Conservation (phyloP, 2,329 filamentous ascomycete species). For the Escovopsis weberi region DNA sequence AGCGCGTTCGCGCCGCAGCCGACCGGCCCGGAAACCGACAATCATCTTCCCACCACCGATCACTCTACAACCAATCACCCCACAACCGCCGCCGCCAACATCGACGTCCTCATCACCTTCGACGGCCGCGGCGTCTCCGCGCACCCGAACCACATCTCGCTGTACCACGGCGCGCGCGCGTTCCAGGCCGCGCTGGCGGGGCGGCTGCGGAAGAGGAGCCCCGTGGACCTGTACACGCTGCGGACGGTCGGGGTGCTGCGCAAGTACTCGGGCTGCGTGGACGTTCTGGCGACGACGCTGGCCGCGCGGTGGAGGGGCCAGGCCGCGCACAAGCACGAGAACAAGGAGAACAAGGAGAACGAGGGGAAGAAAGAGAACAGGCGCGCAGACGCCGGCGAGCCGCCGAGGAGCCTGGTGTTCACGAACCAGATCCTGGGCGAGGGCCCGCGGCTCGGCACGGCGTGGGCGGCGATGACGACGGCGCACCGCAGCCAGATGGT, state of each 20-base stretch:
- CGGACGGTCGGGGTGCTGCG: conserved; percentile 55
- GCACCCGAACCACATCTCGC: conserved; percentile 86
- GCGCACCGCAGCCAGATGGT: conserved; percentile 95
- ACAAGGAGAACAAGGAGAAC: background rate
- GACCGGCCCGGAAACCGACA: too few relatives aligned
- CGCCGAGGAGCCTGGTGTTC: conserved; percentile 50
- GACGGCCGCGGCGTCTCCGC: conserved; percentile 68
- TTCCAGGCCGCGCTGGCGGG: conserved; percentile 54
- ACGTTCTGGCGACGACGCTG: conserved; percentile 61
- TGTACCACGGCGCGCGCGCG: conserved; percentile 64
- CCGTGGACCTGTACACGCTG: conserved; percentile 76
- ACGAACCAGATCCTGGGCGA: conserved; percentile 53
- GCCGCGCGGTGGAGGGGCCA: conserved; percentile 27
- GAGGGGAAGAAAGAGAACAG: too few relatives aligned
- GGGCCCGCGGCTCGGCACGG: conserved; percentile 32
- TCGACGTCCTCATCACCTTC: conserved; percentile 83
- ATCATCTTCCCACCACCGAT: too few relatives aligned
- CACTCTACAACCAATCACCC: conserved; percentile 12
- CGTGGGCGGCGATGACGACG: conserved; percentile 74
- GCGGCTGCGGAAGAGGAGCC: conserved; percentile 44
- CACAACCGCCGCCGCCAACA: conserved; percentile 33
- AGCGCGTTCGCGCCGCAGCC: conserved; percentile 59
- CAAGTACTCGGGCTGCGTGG: conserved; percentile 70
- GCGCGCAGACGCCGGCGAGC: conserved; percentile 9
- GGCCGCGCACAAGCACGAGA: conserved; percentile 13